Base-by-base conservation (phyloP, 352 stramenopile species). In the Globisporangium spinosum region DNA sequence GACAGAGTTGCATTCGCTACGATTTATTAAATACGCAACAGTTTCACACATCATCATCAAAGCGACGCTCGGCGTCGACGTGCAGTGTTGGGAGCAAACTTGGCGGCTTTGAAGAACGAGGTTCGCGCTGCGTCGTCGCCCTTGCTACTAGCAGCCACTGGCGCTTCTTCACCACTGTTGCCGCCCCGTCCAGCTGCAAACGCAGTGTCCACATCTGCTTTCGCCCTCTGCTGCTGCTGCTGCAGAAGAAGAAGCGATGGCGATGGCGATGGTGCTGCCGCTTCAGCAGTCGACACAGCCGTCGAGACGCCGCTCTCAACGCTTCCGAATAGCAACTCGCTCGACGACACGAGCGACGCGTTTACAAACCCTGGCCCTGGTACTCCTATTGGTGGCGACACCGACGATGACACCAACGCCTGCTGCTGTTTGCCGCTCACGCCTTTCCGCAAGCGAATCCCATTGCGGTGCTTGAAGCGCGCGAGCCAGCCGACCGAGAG, bases 401-500 rank as follows among this genome's bases (percentile, higher is more conserved):
- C 32, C 32, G 20, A 15, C 65, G 47, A 7, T 61, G 34, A 35
- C 32, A 35, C 45, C 59, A n/a, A 12, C 60, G 43, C 15, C 53
- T 23, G n/a, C 38, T 58, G 12, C 65, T 75, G 51, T 23, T 78
- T 40, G 54, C 45, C 58, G n/a, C 64, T 66, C 8, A 64, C 56
- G 22, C 72, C 40, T 66, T 89, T 92, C 3, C 83, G 80, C 32
- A 92, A 68, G 20, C 82, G 78, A 65, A 92, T 92, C 34, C 80
- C 82, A 58, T 92, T 80, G 23, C 83, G 82, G 56, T 90, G 74
- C 67, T 92, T 92, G 65, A 92, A 90, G 2, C 84, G 71, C 22
- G 80, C 78, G 15, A 92, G 72, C 84, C 84, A 92, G 2, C 84
- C 84, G 7, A 92, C 84, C 2, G 84, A 92, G 2, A 92, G 77